Conservation (phyloP, 495 filamentous ascomycete genomes). For the Aspergillus steynii region DNA sequence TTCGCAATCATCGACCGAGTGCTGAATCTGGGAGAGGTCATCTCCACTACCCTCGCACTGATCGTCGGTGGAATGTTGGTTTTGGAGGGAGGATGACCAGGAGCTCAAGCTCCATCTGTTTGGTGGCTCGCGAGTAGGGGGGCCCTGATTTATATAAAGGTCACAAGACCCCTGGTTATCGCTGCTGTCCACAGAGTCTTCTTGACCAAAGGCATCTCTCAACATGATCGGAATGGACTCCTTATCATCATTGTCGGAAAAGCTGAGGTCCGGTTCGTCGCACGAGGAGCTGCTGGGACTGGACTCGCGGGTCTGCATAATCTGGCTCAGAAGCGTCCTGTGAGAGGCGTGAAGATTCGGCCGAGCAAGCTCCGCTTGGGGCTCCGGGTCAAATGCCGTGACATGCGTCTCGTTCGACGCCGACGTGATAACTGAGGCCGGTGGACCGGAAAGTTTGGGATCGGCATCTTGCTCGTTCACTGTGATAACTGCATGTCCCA, state of each 20-base stretch:
- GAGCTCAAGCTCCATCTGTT: slow-evolving; percentile 55
- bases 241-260: slow-evolving; percentile 53
- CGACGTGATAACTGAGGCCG: slow-evolving; percentile 39
- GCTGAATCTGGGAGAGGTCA: slow-evolving; percentile 25
- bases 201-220: slow-evolving; percentile 42
- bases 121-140: slow-evolving; percentile 23
- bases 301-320: slow-evolving; percentile 53
- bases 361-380: slow-evolving; percentile 58
- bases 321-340: slow-evolving; percentile 50
- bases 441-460: slow-evolving; percentile 48
- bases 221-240: slow-evolving; percentile 66
- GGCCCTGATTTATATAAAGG: slow-evolving; percentile 20
- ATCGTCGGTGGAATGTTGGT: slow-evolving; percentile 44
- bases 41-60: slow-evolving; percentile 38
- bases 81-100: slow-evolving; percentile 51
- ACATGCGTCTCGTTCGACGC: slow-evolving; percentile 56
- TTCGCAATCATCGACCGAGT: slow-evolving; percentile 26
- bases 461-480: slow-evolving; percentile 20
- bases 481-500: slow-evolving; percentile 62
- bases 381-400: slow-evolving; percentile 71
- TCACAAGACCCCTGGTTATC: slow-evolving; percentile 32
- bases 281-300: slow-evolving; percentile 48
- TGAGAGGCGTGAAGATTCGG: slow-evolving; percentile 35
- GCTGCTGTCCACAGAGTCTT: slow-evolving; percentile 31
- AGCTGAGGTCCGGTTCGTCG: slow-evolving; percentile 52